These are phyloP conservation scores for Gloeostereum incarnatum DNA, from an alignment of 768 basidiomycete genomes.

Conservation along the genomic window DNA sequence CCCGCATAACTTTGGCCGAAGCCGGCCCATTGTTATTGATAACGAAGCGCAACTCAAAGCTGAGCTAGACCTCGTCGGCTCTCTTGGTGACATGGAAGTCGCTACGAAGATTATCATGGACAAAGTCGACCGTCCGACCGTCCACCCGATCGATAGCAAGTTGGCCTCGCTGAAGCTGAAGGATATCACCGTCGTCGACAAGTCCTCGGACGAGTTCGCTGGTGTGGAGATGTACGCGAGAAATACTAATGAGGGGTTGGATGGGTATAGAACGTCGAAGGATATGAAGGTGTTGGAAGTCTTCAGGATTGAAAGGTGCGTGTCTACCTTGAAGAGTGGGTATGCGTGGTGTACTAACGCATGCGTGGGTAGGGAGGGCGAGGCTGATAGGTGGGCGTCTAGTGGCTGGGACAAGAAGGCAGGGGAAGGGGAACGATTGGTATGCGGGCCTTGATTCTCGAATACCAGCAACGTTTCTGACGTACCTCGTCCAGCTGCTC, in stretches of 20 bases:
- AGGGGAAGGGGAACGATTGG: constrained; percentile 23
- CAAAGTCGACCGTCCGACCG: constrained; percentile 1
- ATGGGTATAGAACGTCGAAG: too few species aligned
- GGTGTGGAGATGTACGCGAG: constrained; percentile 23
- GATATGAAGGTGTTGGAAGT: constrained; percentile 22
- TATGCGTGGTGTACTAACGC: too few species aligned
- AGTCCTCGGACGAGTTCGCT: constrained; percentile 21
- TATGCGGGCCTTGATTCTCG: constrained; percentile 7
- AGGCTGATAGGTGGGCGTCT: constrained; percentile 15
- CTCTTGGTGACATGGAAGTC: constrained; percentile 38
- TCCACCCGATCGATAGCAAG: constrained; percentile 32
- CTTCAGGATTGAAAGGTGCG: constrained; percentile 29
- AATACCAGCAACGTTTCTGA: constrained; percentile 18
- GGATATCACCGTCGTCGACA: constrained; percentile 24
- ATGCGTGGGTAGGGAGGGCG: background rate
- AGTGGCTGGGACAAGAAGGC: constrained; percentile 23
- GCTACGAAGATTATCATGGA: constrained; percentile 28
- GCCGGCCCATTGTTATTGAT: constrained; percentile 25
- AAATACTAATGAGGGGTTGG: constrained; percentile 29
- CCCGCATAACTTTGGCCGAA: constrained; percentile 32
- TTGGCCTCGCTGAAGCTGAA: constrained; percentile 26
- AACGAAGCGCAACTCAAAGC: constrained; percentile 20
- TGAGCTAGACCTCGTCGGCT: constrained; percentile 36
- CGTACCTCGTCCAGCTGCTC: constrained; percentile 30
- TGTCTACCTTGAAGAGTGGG: too few species aligned